Evolutionary conservation across 345 rosid genomes (phyloP).

Genomic region (Zanthoxylum bungeanum): DNA sequence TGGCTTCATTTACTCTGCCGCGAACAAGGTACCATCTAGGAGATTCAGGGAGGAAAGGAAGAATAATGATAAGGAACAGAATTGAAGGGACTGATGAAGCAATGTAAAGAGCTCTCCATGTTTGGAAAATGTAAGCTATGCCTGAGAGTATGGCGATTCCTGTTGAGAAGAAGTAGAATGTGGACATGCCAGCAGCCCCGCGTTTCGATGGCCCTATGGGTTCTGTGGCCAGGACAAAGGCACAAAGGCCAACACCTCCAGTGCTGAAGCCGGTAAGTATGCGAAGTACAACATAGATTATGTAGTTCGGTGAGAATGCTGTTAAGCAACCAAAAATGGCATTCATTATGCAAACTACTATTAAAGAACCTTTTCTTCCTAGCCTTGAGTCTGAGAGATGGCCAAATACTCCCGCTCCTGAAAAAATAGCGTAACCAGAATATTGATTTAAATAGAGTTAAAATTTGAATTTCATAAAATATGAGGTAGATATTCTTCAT

Average conservation of each 20-base stretch:
- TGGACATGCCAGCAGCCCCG: slow-evolving; percentile 90
- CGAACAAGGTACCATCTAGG: slow-evolving; percentile 93
- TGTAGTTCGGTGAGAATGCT: slow-evolving; percentile 67
- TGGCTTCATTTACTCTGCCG: slow-evolving; percentile 62
- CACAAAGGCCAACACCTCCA: slow-evolving; percentile 83
- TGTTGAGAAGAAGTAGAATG: slow-evolving; percentile 86
- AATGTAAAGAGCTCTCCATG: slow-evolving; percentile 78
- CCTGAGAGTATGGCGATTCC: slow-evolving; percentile 74
- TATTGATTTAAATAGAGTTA: too few relatives aligned
- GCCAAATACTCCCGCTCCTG: slow-evolving; percentile 96
- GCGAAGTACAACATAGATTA: slow-evolving; percentile 60
- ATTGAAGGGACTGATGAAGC: slow-evolving; percentile 75
- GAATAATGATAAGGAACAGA: slow-evolving; percentile 54
- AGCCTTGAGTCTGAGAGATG: slow-evolving; percentile 85
- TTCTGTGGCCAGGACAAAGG: slow-evolving; percentile 86
- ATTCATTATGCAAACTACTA: slow-evolving; percentile 64
- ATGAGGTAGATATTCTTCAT: too few relatives aligned
- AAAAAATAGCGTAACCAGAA: too few relatives aligned
- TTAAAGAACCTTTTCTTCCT: slow-evolving; percentile 93
- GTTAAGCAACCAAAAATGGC: slow-evolving; percentile 75
- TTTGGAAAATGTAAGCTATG: slow-evolving; percentile 56
- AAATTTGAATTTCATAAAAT: too few relatives aligned
- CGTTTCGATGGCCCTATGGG: slow-evolving; percentile 84
- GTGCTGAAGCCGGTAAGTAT: slow-evolving; percentile 87
- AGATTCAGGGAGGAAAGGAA: slow-evolving; percentile 80